Evolutionary conservation across 257 asterid genomes (phyloP), one percentile per base, ranked within the genome.

Genomic region (Mentha longifolia): DNA sequence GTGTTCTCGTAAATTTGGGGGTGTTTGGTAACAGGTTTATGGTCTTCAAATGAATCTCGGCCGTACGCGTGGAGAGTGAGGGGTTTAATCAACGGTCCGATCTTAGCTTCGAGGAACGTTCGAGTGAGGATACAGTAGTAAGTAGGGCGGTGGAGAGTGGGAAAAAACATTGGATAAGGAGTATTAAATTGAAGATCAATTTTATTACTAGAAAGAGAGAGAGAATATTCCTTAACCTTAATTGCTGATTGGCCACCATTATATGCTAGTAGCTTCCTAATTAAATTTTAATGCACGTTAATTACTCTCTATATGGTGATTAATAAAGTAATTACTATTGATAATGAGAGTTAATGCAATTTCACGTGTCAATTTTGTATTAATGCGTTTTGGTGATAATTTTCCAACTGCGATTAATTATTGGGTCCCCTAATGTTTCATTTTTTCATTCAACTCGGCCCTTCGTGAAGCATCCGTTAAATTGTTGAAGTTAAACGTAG

Each of bases 121-220:
- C 61, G 5, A 14, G 55, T 33, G 45, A 33, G 57, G 70, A 25
- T 37, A 2, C 4, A 52, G 59, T 16, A 51, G 54, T 54, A 15
- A 22, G 25, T 22, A 22, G 76, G 77, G 74, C 71, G 81, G 77
- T 71, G 81, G 11, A 13, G 64, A 28, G 66, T 6, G 71, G 14
- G 30, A 15, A 12, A 17, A 13, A 16, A 30, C 12, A 41, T 41
- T 46, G 63, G 68, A 49, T 66, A 14, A 14, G 54, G 33, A 39
- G 5, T 9, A 43, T 17, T 11, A 50, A 9, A 22, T 20, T 49
- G 70, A 49, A 78, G 57, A 3, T 9, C 1, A n/a, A 25, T n/a
- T n/a, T n/a, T 55, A 68, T 28, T 28, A 17, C 28, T 9, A 55
- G 57, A 55, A 6, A 28, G 39, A 49, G 5, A n/a, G 4, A 64